Evolutionary conservation across 345 rosid species (phyloP), one percentile per base, ranked within the genome.

Genomic region (Arabis hirsuta): DNA sequence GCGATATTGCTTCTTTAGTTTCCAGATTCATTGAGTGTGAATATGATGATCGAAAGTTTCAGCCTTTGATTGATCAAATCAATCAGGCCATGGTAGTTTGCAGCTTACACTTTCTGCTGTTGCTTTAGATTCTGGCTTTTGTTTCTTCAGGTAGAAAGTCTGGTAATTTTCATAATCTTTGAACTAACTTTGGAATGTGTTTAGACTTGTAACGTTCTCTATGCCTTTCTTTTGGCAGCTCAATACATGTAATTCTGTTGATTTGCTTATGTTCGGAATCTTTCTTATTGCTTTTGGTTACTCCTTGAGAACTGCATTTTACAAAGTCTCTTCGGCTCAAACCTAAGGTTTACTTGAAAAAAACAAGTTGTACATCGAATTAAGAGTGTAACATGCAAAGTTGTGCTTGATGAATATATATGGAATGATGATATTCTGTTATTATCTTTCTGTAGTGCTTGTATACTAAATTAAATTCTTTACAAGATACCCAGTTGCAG

Each of bases 401-500:
- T 14, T 58, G 14, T 73, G 4, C 65, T 19, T 26, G 0, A 7
- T 55, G 57, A 26, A 10, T 16, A 3, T 34, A 4, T n/a, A 50
- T 50, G 9, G 46, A 43, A 43, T 0, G 12, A 13, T 0, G 4
- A 43, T 12, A 12, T 43, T 60, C 5, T 22, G 34, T 19, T 24
- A 9, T 19, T 14, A 12, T 31, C 48, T 53, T 54, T 62, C 9
- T 55, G 55, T 39, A 51, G 19, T 56, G 66, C 42, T 47, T 57
- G 61, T 12, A 54, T 66, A 24, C 87, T 86, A 81, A 90, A 69
- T 59, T 71, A 12, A 69, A 34, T 80, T 74, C 55, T 64, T 72
- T 84, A 26, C 47, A 87, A 95, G 99, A 96, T 83, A 96, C 92
- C 54, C 98, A 96, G 70, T 86, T 92, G 90, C 99, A 91, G 94